Conservation (phyloP, 768 basidiomycete species). For the Arthromyces matolae region DNA sequence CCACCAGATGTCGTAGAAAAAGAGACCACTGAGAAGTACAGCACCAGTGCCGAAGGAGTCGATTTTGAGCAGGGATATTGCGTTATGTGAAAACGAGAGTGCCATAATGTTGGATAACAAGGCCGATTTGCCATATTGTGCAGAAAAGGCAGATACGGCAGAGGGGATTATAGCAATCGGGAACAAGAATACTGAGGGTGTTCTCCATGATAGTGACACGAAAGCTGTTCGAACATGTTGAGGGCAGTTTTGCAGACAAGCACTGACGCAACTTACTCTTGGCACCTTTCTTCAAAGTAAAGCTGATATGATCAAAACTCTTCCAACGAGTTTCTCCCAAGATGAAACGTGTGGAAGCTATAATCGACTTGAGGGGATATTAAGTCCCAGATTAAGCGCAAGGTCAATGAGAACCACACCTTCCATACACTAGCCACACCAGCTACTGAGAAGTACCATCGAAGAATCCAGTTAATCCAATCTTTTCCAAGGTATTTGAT, state of each 20-base stretch:
- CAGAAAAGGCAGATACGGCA: constrained; percentile 52
- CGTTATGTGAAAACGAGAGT: constrained; percentile 81
- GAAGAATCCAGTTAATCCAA: constrained; percentile 81
- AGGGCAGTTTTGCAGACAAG: constrained; percentile 1
- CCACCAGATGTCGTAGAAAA: constrained; percentile 95
- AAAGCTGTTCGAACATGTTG: constrained; percentile 24
- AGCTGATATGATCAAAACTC: constrained; percentile 43
- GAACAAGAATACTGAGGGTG: constrained; percentile 52
- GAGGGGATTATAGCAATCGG: constrained; percentile 65
- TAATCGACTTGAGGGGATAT: constrained; percentile 45
- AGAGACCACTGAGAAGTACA: constrained; percentile 77
- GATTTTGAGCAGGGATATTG: constrained; percentile 73
- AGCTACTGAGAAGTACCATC: constrained; percentile 67
- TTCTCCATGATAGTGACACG: constrained; percentile 45
- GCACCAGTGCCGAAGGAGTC: constrained; percentile 89
- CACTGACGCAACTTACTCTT: constrained; percentile 32
- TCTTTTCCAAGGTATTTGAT: constrained; percentile 75
- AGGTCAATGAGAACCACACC: constrained; percentile 34
- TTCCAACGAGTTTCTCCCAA: constrained; percentile 57
- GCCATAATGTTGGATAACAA: constrained; percentile 71
- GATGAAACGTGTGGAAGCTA: constrained; percentile 45
- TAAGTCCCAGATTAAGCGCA: not conserved
- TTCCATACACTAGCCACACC: constrained; percentile 69
- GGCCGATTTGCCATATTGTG: constrained; percentile 50
- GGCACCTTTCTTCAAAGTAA: constrained; percentile 43